phyloP scores from a whole-genome alignment of 495 filamentous ascomycete species.

The Penicillium egyptiacum region DNA sequence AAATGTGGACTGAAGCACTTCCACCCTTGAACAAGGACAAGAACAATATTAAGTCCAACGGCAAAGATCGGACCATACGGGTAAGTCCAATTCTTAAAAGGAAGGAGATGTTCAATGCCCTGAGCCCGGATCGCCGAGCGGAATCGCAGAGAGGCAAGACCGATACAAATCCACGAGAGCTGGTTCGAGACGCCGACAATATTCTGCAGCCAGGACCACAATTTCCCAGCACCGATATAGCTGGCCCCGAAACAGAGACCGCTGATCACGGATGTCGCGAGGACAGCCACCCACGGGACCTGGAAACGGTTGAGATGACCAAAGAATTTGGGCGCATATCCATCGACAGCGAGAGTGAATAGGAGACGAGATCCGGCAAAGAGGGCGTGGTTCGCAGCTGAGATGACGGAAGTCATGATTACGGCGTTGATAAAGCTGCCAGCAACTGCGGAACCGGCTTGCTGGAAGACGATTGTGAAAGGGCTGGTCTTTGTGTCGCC shows the following conservation, averaged over 20 bases:
- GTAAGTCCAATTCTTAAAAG: slow-evolving; percentile 64
- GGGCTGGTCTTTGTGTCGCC: slow-evolving; percentile 47
- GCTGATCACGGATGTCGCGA: slow-evolving; percentile 54
- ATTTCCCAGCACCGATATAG: slow-evolving; percentile 59
- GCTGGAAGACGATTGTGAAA: slow-evolving; percentile 54
- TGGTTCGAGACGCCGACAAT: slow-evolving; percentile 65
- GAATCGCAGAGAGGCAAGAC: slow-evolving; percentile 60
- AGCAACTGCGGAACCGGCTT: slow-evolving; percentile 48
- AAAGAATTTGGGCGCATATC: slow-evolving; percentile 50
- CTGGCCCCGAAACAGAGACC: slow-evolving; percentile 60
- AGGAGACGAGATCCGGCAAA: slow-evolving; percentile 55
- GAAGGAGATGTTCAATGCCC: slow-evolving; percentile 56
- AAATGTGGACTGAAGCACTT: slow-evolving; percentile 55
- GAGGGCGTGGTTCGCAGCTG: slow-evolving; percentile 54
- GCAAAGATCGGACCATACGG: slow-evolving; percentile 55
- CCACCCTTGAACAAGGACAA: slow-evolving; percentile 63
- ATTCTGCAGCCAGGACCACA: slow-evolving; percentile 60
- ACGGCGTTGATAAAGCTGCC: slow-evolving; percentile 59
- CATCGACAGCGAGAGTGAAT: slow-evolving; percentile 48
- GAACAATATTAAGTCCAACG: slow-evolving; percentile 51
- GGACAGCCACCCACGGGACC: slow-evolving; percentile 59
- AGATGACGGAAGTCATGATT: slow-evolving; percentile 55
- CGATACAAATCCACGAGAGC: slow-evolving; percentile 60
- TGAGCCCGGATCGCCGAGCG: slow-evolving; percentile 53
- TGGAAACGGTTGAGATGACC: slow-evolving; percentile 53